Percentiles rank a stretch among this genome's conserved stretches.
Evolutionary conservation across 2,329 filamentous ascomycete species (phyloP).

Genomic region (Calonectria multiphialidica): DNA sequence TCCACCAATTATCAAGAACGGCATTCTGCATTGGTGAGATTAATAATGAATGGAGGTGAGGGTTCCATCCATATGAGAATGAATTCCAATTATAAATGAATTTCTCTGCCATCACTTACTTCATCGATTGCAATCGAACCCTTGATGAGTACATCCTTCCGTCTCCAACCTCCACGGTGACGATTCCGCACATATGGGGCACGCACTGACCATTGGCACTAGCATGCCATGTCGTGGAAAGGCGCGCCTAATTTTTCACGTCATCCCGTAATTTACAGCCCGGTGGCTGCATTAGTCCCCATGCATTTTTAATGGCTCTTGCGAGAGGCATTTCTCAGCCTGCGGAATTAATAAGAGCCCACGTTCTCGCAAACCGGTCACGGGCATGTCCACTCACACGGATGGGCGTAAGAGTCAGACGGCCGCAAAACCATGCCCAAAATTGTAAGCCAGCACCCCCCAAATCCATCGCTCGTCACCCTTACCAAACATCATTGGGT

Average conservation of each 20-base stretch:
- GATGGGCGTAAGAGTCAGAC: not conserved
- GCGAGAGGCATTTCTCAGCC: not conserved
- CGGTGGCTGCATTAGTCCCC: not conserved
- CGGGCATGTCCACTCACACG: not conserved
- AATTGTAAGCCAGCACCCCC: not conserved
- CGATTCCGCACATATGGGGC: not conserved
- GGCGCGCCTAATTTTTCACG: constrained; percentile 1
- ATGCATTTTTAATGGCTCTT: not conserved
- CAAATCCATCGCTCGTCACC: not conserved
- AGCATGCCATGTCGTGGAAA: constrained; percentile 4
- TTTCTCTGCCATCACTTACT: not conserved
- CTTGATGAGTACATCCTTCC: not conserved
- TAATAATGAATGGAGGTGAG: not conserved
- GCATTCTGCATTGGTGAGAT: not conserved
- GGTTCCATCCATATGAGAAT: not conserved
- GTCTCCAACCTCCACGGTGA: not conserved
- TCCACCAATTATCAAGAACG: not conserved
- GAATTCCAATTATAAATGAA: not conserved
- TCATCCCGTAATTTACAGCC: not conserved
- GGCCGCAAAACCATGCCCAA: not conserved
- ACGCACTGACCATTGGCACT: not conserved
- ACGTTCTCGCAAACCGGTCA: not conserved
- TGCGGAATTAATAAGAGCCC: not conserved
- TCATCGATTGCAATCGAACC: not conserved
- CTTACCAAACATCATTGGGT: not conserved